Evolutionary conservation across 2,329 filamentous ascomycete genomes (phyloP).

Genomic region (Alternaria solani): DNA sequence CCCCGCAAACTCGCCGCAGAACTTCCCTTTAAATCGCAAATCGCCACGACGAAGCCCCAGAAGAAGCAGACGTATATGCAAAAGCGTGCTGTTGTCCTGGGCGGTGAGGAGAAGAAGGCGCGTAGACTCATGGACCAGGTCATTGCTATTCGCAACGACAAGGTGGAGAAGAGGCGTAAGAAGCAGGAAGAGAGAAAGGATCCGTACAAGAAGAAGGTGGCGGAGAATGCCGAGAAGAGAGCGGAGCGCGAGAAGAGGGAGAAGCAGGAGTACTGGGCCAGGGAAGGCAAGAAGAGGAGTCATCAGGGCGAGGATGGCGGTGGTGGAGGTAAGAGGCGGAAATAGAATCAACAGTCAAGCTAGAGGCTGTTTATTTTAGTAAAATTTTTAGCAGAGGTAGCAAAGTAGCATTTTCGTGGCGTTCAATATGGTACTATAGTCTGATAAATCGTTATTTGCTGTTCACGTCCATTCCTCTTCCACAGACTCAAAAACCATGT

Average conservation of each 20-base stretch:
- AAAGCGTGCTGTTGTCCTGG: constrained; percentile 91
- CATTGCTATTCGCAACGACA: constrained; percentile 88
- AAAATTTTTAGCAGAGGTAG: neutral
- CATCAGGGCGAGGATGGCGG: constrained; percentile 52
- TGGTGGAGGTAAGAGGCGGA: constrained; percentile 48
- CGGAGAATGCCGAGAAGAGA: constrained; percentile 84
- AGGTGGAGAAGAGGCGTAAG: constrained; percentile 78
- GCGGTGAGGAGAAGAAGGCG: constrained; percentile 84
- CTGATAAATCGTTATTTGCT: neutral
- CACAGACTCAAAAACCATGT: neutral
- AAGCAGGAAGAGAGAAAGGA: constrained; percentile 90
- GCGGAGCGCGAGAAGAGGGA: constrained; percentile 87
- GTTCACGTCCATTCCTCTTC: neutral
- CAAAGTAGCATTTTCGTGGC: neutral
- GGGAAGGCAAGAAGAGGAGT: constrained; percentile 83
- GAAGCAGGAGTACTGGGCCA: constrained; percentile 89
- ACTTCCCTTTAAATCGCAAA: constrained; percentile 92
- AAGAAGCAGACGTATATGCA: constrained; percentile 87
- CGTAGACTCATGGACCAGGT: constrained; percentile 92
- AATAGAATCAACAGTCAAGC: constrained; percentile 10
- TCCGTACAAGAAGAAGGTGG: constrained; percentile 83
- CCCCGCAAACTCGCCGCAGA: constrained; percentile 80
- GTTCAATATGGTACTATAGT: neutral
- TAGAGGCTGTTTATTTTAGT: neutral
- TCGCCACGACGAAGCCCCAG: constrained; percentile 80